Percentiles rank a stretch among this genome's conserved stretches.
phyloP scores from a whole-genome alignment of 345 rosid genomes.

The Camelina sativa region DNA sequence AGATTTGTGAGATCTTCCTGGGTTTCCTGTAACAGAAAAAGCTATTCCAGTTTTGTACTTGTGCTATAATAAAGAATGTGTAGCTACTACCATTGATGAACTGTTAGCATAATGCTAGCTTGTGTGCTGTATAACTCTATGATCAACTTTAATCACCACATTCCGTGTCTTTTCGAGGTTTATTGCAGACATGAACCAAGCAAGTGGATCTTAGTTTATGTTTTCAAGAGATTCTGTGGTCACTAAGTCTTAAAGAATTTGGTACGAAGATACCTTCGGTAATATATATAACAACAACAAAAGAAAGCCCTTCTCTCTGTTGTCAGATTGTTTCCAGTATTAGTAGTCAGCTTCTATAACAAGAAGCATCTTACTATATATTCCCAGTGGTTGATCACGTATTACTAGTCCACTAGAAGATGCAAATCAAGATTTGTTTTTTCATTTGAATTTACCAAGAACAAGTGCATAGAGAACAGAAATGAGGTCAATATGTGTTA shows the following conservation, averaged over 20 bases:
- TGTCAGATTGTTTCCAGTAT: constrained; percentile 6
- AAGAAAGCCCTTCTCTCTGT: background rate
- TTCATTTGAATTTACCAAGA: constrained; percentile 26
- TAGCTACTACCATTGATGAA: constrained; percentile 38
- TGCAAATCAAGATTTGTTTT: constrained; percentile 10
- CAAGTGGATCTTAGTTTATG: constrained; percentile 41
- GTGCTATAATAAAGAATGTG: constrained; percentile 29
- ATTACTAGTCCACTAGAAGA: constrained; percentile 28
- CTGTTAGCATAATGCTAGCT: constrained; percentile 42
- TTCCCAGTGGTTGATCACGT: constrained; percentile 18
- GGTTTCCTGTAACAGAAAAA: constrained; percentile 43
- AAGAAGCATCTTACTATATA: constrained; percentile 21
- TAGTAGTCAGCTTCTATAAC: constrained; percentile 15
- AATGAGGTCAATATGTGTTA: constrained; percentile 1
- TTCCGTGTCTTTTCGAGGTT: constrained; percentile 25
- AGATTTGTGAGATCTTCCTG: constrained; percentile 43
- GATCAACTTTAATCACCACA: constrained; percentile 38
- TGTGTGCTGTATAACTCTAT: constrained; percentile 43
- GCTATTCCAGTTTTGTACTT: constrained; percentile 28
- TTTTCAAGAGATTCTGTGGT: constrained; percentile 40
- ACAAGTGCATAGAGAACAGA: background rate
- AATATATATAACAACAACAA: constrained; percentile 27
- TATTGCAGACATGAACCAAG: constrained; percentile 31
- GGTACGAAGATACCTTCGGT: constrained; percentile 39
- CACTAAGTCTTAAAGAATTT: constrained; percentile 23